Percentiles rank a stretch among this genome's conserved stretches.
Conservation (phyloP, 208 protist genomes). For the Trypanosoma mega region DNA sequence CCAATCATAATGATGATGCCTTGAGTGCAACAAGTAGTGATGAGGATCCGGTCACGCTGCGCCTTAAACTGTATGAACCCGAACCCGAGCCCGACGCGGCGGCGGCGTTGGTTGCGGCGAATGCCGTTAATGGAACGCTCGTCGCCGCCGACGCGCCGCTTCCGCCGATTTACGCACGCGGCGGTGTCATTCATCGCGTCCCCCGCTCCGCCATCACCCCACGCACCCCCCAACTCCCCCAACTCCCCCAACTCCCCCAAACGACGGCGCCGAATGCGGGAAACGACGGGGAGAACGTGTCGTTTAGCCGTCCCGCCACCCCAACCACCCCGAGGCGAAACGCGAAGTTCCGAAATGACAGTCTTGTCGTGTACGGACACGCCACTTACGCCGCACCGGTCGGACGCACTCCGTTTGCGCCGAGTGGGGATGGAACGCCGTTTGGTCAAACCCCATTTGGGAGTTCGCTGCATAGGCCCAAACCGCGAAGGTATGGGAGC, state of each 20-base stretch:
- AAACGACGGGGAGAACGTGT: not conserved
- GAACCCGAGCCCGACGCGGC: not conserved
- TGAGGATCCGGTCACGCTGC: conserved; percentile 8
- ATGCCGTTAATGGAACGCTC: not conserved
- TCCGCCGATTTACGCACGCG: not conserved
- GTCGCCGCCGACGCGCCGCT: not conserved
- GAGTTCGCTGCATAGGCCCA: not conserved
- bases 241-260: not conserved
- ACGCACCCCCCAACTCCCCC: not conserved
- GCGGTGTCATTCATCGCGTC: conserved; percentile 3
- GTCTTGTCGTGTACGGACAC: conserved; percentile 2
- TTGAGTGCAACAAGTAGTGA: conserved; percentile 4
- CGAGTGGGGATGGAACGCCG: not conserved
- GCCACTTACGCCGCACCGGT: not conserved
- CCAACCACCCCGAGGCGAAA: not conserved
- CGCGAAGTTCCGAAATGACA: not conserved
- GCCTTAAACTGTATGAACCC: not conserved
- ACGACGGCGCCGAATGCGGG: not conserved
- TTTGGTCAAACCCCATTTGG: not conserved
- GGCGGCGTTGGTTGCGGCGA: not conserved
- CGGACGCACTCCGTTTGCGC: not conserved
- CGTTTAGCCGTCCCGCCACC: not conserved
- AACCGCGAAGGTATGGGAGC: not conserved
- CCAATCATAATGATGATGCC: no score
- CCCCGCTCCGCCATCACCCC: conserved; percentile 2